Base-by-base conservation (phyloP, 2,329 filamentous ascomycete species). In the Phyllosticta paracitricarpa region DNA sequence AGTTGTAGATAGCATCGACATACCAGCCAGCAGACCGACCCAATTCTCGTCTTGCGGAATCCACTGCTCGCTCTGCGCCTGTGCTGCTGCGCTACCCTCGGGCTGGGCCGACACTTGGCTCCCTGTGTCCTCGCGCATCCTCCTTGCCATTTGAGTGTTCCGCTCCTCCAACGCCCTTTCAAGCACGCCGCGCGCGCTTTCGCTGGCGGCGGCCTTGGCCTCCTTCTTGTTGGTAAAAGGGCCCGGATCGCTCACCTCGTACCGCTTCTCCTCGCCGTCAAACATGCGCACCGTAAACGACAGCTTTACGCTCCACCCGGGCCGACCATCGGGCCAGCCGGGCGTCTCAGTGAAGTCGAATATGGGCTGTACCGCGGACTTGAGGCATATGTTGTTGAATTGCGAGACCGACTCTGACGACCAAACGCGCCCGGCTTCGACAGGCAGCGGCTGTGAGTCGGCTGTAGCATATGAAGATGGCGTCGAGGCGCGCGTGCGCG, bases 191-290 rank as follows among this genome's bases (percentile, higher is more conserved):
- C 75, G 48, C 2, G 68, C 75, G n/a, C 62, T 64, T 65, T 70
- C 69, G 52, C 71, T 72, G 24, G 75, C 57, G 1, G 67, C 71
- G 61, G 79, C 77, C 61, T 76, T 78, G 0, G 75, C 76, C 57
- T 76, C 73, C 62, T 74, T 74, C 67, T 79, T 78, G 51, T 68
- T 75, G 7, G 66, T 65, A 63, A 69, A 76, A 17, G 64, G 66
- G 2, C 68, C 68, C 7, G 64, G 28, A 10, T 66, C 66, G 3
- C 64, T 63, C 22, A 71, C 25, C 5, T 62, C 61, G 17, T 69
- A 65, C 10, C 65, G 24, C 51, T 66, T 65, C 55, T 51, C 58
- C 30, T 19, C 62, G 28, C 63, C 57, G 0, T 61, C 51, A 4
- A 69, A 52, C 4, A 65, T 65, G n/a, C n/a, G 40, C 54, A 63